A percentile compares a stretch with the other conserved stretches of the same genome.
Conservation (phyloP, 805 yeast species). For the Lipomyces yamanashiensis region DNA sequence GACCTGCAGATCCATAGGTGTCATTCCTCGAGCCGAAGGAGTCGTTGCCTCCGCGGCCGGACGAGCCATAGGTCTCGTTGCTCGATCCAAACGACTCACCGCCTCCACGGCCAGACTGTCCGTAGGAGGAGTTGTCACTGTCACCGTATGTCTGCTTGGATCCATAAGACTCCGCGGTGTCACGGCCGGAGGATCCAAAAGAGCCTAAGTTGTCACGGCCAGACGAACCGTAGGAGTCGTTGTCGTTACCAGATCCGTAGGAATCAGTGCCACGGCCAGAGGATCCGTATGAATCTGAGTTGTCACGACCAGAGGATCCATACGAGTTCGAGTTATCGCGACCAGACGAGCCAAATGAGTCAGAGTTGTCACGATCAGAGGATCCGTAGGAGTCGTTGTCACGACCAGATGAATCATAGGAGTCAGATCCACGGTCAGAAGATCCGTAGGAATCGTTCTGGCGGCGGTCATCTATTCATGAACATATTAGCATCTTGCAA, state of each 20-base stretch:
- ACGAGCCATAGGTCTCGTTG: too few relatives aligned
- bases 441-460: not conserved
- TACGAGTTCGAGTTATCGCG: slow-evolving; percentile 9
- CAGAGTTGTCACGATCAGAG: not conserved
- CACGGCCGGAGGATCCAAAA: too few relatives aligned
- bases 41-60: too few relatives aligned
- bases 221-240: not conserved
- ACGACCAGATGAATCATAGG: not conserved
- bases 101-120: too few relatives aligned
- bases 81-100: too few relatives aligned
- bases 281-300: slow-evolving; percentile 6
- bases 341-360: not conserved
- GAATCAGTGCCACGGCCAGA: not conserved
- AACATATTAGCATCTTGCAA: not conserved
- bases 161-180: too few relatives aligned
- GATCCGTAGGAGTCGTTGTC: not conserved
- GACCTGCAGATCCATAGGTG: too few relatives aligned
- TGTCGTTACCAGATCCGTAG: not conserved
- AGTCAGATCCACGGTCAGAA: not conserved
- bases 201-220: too few relatives aligned
- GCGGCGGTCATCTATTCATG: slow-evolving; percentile 9
- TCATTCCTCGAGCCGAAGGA: too few relatives aligned
- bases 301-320: slow-evolving; percentile 3
- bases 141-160: too few relatives aligned
- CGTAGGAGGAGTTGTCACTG: too few relatives aligned